These are phyloP conservation scores for Vararia minispora DNA, from an alignment of 768 basidiomycete genomes.

Conservation along the genomic window DNA sequence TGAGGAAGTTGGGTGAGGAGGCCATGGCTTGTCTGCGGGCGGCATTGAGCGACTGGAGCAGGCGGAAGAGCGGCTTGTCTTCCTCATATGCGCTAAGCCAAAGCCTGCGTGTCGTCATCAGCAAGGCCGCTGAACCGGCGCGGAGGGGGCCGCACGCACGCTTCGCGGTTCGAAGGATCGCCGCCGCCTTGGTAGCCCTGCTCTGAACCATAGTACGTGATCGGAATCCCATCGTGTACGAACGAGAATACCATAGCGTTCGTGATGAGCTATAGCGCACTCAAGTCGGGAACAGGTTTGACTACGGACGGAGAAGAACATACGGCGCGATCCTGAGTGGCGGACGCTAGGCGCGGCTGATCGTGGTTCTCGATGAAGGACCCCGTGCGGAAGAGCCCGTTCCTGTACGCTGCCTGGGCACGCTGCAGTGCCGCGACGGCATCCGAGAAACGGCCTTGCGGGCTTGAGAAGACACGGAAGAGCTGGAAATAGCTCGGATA, in stretches of 20 bases:
- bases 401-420: constrained; percentile 27
- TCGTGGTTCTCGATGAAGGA: constrained; percentile 48
- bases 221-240: constrained; percentile 39
- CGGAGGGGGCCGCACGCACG: too few relatives aligned
- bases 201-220: constrained; percentile 42
- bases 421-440: constrained; percentile 18
- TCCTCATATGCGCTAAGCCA: constrained; percentile 49
- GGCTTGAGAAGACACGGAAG: constrained; percentile 26
- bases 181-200: constrained; percentile 35
- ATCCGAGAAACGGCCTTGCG: constrained; percentile 23
- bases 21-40: constrained; percentile 40
- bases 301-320: constrained; percentile 11
- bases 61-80: constrained; percentile 36
- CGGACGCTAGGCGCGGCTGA: constrained; percentile 34
- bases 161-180: constrained; percentile 39
- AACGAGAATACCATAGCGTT: constrained; percentile 43
- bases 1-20: constrained; percentile 31
- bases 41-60: constrained; percentile 37
- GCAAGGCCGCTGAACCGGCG: too few relatives aligned
- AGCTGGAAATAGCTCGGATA: constrained; percentile 39
- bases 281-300: background rate
- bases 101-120: constrained; percentile 25
- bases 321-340: constrained; percentile 31
- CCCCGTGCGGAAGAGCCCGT: constrained; percentile 29
- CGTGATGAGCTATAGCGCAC: constrained; percentile 23